Conservation (phyloP, 257 asterid genomes). For the Scutellaria baicalensis region DNA sequence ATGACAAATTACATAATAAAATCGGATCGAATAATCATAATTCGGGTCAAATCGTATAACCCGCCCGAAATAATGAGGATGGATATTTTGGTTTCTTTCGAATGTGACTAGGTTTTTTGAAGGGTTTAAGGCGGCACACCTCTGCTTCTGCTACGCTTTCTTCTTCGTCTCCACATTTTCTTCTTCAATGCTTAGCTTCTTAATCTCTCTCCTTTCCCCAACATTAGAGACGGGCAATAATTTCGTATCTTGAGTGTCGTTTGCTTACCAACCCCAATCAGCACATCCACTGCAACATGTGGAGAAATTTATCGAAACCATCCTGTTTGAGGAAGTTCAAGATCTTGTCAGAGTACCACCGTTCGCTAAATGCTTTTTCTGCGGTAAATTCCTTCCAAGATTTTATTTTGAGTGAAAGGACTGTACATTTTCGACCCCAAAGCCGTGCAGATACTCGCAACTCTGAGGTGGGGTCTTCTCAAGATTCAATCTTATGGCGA, state of each 20-base stretch:
- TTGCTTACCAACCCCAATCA: neutral
- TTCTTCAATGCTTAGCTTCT: conserved; percentile 4
- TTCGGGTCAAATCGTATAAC: neutral
- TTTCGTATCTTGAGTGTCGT: neutral
- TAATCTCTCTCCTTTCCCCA: neutral
- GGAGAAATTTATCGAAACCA: conserved; percentile 66
- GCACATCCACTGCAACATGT: conserved; percentile 45
- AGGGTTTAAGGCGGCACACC: conserved; percentile 59
- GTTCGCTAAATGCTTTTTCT: conserved; percentile 12
- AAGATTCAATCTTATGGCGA: conserved; percentile 16
- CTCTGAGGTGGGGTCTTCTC: conserved; percentile 22
- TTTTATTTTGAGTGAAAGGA: conserved; percentile 14
- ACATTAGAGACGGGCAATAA: neutral
- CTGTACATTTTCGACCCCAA: neutral
- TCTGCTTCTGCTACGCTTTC: neutral
- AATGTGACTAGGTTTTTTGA: conserved; percentile 39
- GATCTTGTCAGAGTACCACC: conserved; percentile 27
- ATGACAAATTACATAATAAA: too few relatives aligned
- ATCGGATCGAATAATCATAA: neutral
- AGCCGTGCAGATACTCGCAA: neutral
- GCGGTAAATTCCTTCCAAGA: conserved; percentile 15
- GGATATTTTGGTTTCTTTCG: neutral
- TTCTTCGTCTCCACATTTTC: neutral
- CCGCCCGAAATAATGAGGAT: neutral
- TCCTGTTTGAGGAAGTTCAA: conserved; percentile 37